Evolutionary conservation across 306 rosid species (phyloP), one percentile per base, ranked within the genome.

Genomic region (Canavalia ensiformis): DNA sequence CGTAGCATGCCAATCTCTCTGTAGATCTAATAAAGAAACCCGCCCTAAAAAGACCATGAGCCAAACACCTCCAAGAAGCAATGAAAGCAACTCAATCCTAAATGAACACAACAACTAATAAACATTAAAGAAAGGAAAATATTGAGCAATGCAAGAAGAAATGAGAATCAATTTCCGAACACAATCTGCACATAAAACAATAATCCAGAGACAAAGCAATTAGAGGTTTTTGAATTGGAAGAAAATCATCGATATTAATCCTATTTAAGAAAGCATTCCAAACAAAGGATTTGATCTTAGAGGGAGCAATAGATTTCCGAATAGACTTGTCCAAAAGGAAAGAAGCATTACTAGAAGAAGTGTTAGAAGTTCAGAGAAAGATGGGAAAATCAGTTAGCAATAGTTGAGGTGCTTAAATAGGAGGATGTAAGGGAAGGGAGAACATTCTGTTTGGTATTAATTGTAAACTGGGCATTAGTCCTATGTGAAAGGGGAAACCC

Each of bases 141-240:
- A 62, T 9, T 34, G 4, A 12, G 45, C 18, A 62, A 62, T 34
- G 45, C 29, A 62, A 34, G 45, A 34, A 62, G 45, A 62, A 35
- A 62, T 11, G 46, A 62, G 45, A 62, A 62, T 29, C 46, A 62
- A 62, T 62, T 62, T 35, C 29, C 34, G 9, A 62, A 62, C 46
- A 35, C 5, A 8, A 34, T 34, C 6, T 4, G 46, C 46, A 34
- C 68, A 35, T 12, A 62, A 10, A 25, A 62, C 41, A 12, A 52
- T 12, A 52, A 49, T 3, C n/a, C 2, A 4, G 55, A 49, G 55
- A 49, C 55, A 10, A 3, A 49, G 55, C 55, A 49, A 13, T 49
- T 10, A 49, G 12, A 13, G 12, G 18, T 49, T 3, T 49, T 49
- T 4, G 11, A 49, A 49, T 49, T 49, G 2, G 52, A 1, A 8